These are phyloP conservation scores for Backusella tuberculispora DNA, from an alignment of 192 early-diverging fungal species.

Conservation along the genomic window DNA sequence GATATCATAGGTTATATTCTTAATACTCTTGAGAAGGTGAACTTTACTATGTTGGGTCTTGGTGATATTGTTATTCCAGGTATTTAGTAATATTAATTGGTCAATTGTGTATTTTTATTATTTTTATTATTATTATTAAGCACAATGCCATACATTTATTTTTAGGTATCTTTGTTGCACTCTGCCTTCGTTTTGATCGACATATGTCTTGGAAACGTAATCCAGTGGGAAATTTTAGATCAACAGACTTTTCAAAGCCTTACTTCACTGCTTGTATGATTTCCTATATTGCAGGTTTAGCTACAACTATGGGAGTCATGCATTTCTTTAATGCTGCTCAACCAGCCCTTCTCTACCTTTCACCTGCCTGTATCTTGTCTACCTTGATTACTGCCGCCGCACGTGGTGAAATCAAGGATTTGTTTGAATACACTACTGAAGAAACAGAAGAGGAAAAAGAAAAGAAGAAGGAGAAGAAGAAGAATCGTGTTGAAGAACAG, in stretches of 20 bases:
- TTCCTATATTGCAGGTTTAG: conserved; percentile 82
- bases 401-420: conserved; percentile 69
- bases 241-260: conserved; percentile 75
- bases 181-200: conserved; percentile 90
- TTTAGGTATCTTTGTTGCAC: conserved; percentile 85
- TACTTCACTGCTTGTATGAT: conserved; percentile 87
- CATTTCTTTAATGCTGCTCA: conserved; percentile 95
- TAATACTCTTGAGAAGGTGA: conserved; percentile 45
- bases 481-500: conserved; percentile 4
- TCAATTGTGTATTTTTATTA: too few relatives aligned
- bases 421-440: conserved; percentile 70
- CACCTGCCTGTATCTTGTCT: conserved; percentile 94
- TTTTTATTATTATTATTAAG: background rate
- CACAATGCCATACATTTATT: too few relatives aligned
- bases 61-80: conserved; percentile 98
- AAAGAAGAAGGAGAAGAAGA: conserved; percentile 50
- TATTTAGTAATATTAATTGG: conserved; percentile 26
- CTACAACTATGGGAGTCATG: conserved; percentile 92
- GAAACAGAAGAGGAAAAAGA: conserved; percentile 55
- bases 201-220: conserved; percentile 66
- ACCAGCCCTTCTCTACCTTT: conserved; percentile 95
- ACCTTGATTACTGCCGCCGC: conserved; percentile 64
- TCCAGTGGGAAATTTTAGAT: conserved; percentile 53
- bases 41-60: conserved; percentile 93
- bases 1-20: conserved; percentile 58